Conservation (phyloP, 108 stramenopile genomes). For the Asterionellopsis glacialis region DNA sequence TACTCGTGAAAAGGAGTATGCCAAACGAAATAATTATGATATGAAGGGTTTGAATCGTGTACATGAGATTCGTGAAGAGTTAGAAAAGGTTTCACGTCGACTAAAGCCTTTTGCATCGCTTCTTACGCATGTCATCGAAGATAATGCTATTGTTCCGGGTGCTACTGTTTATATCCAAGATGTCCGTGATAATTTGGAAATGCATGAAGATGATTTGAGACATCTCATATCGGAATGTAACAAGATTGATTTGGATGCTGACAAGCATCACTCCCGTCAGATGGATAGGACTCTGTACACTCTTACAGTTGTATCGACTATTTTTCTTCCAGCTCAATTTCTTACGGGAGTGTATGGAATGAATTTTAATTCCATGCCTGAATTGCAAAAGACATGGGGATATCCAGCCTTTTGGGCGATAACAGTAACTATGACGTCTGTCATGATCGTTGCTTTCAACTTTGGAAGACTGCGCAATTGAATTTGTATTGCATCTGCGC, state of each 20-base stretch:
- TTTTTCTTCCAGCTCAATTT: constrained; percentile 46
- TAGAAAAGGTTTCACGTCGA: constrained; percentile 20
- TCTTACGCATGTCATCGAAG: constrained; percentile 29
- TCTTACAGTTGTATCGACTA: constrained; percentile 37
- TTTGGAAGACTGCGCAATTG: too few relatives aligned
- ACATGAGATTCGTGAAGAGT: constrained; percentile 17
- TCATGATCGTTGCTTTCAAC: neutral
- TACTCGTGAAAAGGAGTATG: constrained; percentile 6
- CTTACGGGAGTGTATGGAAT: constrained; percentile 48
- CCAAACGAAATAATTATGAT: constrained; percentile 6
- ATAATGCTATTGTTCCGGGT: constrained; percentile 24
- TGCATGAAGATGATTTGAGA: constrained; percentile 20
- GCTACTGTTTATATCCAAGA: constrained; percentile 30
- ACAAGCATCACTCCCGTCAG: constrained; percentile 19
- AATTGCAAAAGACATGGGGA: constrained; percentile 19
- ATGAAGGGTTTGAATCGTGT: constrained; percentile 8
- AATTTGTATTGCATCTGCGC: too few relatives aligned
- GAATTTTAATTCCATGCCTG: constrained; percentile 53
- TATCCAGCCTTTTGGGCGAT: constrained; percentile 34
- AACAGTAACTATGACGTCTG: neutral
- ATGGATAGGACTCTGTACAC: constrained; percentile 36
- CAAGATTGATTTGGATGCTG: constrained; percentile 16
- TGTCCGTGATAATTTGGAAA: constrained; percentile 35
- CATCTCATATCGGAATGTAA: constrained; percentile 10
- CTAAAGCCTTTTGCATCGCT: constrained; percentile 25